Evolutionary conservation across 1,139 yeast species (phyloP).

Genomic region (Magnusiomyces paraingens): DNA sequence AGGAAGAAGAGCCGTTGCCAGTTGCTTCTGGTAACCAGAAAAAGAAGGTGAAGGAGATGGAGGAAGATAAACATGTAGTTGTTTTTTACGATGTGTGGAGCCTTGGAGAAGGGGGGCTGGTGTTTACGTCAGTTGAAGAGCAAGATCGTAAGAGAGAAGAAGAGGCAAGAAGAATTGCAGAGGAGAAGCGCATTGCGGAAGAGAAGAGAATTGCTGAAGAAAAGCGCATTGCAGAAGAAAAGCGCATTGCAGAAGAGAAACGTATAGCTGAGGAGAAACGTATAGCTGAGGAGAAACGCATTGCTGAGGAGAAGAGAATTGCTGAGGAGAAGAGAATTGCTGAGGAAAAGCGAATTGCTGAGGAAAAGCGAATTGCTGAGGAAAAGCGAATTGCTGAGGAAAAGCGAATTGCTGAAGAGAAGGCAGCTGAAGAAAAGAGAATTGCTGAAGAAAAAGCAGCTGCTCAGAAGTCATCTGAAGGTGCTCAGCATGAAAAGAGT

Average conservation of each 20-base stretch:
- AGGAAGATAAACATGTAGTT: neutral
- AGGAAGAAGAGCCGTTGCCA: neutral
- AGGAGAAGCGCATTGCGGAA: neutral
- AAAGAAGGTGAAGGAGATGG: neutral
- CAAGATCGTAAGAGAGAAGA: neutral
- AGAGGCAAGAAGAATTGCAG: neutral
- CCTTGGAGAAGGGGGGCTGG: neutral
- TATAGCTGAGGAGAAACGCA: neutral
- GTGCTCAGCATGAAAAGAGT: too few relatives aligned
- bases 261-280: neutral
- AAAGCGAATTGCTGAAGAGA: neutral
- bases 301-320: neutral
- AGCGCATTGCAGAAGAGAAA: neutral
- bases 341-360: neutral
- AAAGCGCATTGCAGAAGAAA: neutral
- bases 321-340: neutral
- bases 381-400: neutral
- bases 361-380: neutral
- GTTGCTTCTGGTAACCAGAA: neutral
- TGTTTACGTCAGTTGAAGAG: neutral
- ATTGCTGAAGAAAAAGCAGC: too few relatives aligned
- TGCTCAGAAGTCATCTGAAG: too few relatives aligned
- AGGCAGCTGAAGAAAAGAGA: too few relatives aligned
- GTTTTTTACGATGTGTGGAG: neutral
- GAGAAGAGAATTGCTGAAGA: neutral